Evolutionary conservation across 2,329 filamentous ascomycete species (phyloP).

Genomic region (Emergomyces africanus): DNA sequence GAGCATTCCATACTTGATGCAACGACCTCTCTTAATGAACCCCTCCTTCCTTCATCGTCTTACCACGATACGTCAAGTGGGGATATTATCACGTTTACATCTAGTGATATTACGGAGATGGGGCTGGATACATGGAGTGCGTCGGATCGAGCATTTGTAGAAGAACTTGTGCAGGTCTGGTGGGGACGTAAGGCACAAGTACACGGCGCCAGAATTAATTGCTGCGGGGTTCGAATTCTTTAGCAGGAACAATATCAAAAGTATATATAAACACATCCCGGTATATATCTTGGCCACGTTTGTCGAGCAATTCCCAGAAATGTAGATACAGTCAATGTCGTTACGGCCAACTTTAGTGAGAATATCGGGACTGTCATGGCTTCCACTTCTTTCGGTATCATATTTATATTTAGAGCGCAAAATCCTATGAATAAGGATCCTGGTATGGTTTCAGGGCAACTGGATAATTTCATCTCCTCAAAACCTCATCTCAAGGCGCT

Average conservation of each 20-base stretch:
- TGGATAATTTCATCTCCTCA: too few relatives aligned
- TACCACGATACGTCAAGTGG: conserved; percentile 1
- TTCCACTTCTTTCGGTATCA: too few relatives aligned
- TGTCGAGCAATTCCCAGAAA: neutral
- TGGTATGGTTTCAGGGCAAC: too few relatives aligned
- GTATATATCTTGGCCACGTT: neutral
- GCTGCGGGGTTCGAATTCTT: conserved; percentile 36
- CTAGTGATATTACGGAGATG: conserved; percentile 36
- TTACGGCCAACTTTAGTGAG: neutral
- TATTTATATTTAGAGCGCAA: too few relatives aligned
- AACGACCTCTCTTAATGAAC: neutral
- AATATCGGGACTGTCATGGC: neutral
- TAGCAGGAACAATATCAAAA: conserved; percentile 10
- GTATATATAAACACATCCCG: conserved; percentile 1
- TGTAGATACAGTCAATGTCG: neutral
- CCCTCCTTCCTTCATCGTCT: neutral
- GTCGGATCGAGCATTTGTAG: conserved; percentile 33
- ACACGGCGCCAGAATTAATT: conserved; percentile 32
- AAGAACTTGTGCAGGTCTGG: conserved; percentile 34
- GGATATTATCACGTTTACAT: conserved; percentile 24
- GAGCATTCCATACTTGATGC: neutral
- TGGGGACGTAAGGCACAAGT: conserved; percentile 33
- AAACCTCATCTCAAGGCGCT: too few relatives aligned
- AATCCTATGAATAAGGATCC: too few relatives aligned
- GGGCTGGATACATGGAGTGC: conserved; percentile 38